Evolutionary conservation across 306 rosid species (phyloP), one percentile per base, ranked within the genome.

Genomic region (Leucaena leucocephala): DNA sequence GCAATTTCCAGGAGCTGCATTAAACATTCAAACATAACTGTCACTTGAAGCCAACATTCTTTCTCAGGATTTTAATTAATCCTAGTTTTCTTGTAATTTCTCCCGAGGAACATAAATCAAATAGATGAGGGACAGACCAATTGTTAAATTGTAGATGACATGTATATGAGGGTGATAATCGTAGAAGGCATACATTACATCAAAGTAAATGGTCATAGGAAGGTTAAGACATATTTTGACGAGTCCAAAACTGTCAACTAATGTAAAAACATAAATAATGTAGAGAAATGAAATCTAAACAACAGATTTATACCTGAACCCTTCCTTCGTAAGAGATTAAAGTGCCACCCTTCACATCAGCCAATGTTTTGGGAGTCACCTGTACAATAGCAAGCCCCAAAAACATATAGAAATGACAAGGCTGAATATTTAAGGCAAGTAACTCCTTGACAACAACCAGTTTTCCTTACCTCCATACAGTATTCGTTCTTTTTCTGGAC

Each of bases 281-380:
- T 33, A 17, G 75, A 66, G 7, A 70, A 74, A 63, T 35, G 59
- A 68, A 43, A 38, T 67, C 57, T 68, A 55, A 67, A 79, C 44
- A 69, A 80, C 64, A 45, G 52, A 81, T 59, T 49, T 71, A 48
- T 86, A 83, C 97, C 97, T 89, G 94, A 82, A 90, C 91, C 72
- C 90, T 88, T 77, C 96, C 99, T 85, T 95, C 99, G 55, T 93
- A 95, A 76, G 99, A 93, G 72, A 95, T 93, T 49, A 95, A 88
- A 80, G 99, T 95, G 78, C 99, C 99, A 77, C 99, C 98, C 89
- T 95, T 95, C 72, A 95, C 98, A 85, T 95, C 99, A 48, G 99
- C 99, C 92, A 95, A 84, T 76, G 99, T 95, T 87, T 93, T 95
- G 14, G 97, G 97, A 48, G 97, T 91, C 58, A 91, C 97, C 94